These are phyloP conservation scores for Oryza punctata DNA, from an alignment of 176 grass and related monocot genomes.

Conservation along the genomic window DNA sequence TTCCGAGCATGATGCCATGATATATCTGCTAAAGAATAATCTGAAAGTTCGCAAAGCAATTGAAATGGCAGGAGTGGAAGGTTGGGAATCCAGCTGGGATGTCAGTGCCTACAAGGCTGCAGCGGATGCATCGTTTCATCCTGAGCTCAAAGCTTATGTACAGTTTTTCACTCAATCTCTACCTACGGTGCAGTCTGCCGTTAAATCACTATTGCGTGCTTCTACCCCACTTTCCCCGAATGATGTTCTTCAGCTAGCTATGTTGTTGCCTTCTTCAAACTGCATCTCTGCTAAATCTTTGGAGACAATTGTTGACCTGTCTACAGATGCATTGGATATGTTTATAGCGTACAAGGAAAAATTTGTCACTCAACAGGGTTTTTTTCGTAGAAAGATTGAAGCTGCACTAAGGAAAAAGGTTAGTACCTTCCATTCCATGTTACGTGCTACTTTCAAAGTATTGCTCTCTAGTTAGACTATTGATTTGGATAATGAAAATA, in stretches of 20 bases:
- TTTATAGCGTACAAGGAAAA: neutral
- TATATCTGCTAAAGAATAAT: neutral
- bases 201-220: neutral
- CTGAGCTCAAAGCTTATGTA: neutral
- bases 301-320: too few relatives aligned
- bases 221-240: neutral
- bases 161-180: neutral
- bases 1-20: neutral
- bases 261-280: too few relatives aligned
- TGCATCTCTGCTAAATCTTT: too few relatives aligned
- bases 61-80: neutral
- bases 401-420: neutral
- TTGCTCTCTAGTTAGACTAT: too few relatives aligned
- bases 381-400: too few relatives aligned
- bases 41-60: neutral
- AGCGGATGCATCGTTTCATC: neutral
- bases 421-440: neutral
- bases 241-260: too few relatives aligned
- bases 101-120: conserved; percentile 2
- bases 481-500: too few relatives aligned
- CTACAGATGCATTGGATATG: too few relatives aligned
- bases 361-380: too few relatives aligned
- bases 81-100: neutral
- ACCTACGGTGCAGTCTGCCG: neutral
- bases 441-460: too few relatives aligned